A percentile compares a stretch with the other conserved stretches of the same genome.
phyloP scores from a whole-genome alignment of 768 basidiomycete genomes.

The Dictyophora rubrovolvata region DNA sequence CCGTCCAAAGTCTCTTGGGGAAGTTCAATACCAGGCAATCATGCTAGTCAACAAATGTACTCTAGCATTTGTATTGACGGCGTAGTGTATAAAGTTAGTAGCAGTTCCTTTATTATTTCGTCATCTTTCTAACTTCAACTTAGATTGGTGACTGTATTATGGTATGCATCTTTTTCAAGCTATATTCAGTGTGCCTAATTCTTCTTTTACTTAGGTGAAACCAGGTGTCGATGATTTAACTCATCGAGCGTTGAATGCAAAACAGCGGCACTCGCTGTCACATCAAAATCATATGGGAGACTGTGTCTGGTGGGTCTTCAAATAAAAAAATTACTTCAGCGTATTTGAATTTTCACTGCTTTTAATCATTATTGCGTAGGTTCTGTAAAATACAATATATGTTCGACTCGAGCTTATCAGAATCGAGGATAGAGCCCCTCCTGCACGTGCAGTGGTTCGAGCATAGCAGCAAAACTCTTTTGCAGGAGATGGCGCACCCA shows the following conservation, averaged over 20 bases:
- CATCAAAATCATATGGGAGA: constrained; percentile 44
- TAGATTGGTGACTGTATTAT: constrained; percentile 57
- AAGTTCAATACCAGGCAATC: constrained; percentile 14
- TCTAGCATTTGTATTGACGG: constrained; percentile 45
- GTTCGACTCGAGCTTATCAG: constrained; percentile 29
- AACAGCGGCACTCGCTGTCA: constrained; percentile 32
- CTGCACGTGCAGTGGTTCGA: constrained; percentile 59
- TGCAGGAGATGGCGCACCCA: constrained; percentile 59
- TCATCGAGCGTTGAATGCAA: constrained; percentile 31
- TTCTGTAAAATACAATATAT: constrained; percentile 62
- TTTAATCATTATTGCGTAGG: constrained; percentile 30
- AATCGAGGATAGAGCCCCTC: constrained; percentile 34
- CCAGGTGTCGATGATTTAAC: constrained; percentile 41
- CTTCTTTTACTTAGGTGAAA: constrained; percentile 16
- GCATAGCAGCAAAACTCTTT: constrained; percentile 54
- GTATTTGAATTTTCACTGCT: not conserved
- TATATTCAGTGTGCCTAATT: not conserved
- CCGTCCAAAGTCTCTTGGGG: constrained; percentile 28
- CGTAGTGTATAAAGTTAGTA: constrained; percentile 41
- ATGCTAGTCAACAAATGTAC: constrained; percentile 26
- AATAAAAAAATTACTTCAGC: not conserved
- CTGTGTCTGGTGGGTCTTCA: constrained; percentile 44
- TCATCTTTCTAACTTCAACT: not conserved
- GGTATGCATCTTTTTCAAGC: constrained; percentile 23
- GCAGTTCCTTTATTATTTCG: not conserved